Evolutionary conservation across 1,284 basidiomycete genomes (phyloP), one percentile per base, ranked within the genome.

Genomic region (Cryptococcus hybrid): DNA sequence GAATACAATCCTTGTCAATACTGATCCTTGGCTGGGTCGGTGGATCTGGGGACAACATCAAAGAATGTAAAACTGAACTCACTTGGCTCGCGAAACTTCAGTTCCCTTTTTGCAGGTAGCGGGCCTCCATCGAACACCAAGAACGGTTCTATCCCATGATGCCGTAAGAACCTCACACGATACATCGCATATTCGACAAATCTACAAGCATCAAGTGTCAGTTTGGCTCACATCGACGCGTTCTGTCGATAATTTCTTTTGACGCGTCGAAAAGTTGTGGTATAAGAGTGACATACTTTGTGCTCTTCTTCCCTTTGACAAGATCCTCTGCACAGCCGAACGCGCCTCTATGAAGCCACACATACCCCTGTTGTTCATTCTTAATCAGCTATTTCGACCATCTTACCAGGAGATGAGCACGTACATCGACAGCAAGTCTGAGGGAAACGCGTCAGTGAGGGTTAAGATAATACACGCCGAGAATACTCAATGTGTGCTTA

Each of bases 61-160:
- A 36, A 13, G 15, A 11, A 24, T 13, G n/a, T 18, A 2, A 5
- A 9, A 13, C 2, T 44, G 30, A 47, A 52, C 80, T 61, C 60
- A 82, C 81, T 76, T 78, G 70, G 86, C 88, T 47, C 95, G 85
- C 44, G 89, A 89, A 8, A 80, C 82, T 69, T 99, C 96, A 0
- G 95, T 99, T 0, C 86, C 86, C 70, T 85, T 85, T 99, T 99
- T 30, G 93, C 93, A 6, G 94, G 94, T 37, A 99, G 83, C 6
- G 88, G 89, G 0, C 93, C 96, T 8, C 96, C 96, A 72, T 99
- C 96, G 71, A 99, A 97, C 7, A 99, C 96, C 48, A 99, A 80
- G 73, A 90, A 94, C 0, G 96, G 95, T 52, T 83, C 84, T 62
- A 99, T 89, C 34, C 86, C 85, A 74, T 92, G 83, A 76, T 96